Evolutionary conservation across 179 eudicot species (phyloP).

Genomic region (Drosera spatulata): DNA sequence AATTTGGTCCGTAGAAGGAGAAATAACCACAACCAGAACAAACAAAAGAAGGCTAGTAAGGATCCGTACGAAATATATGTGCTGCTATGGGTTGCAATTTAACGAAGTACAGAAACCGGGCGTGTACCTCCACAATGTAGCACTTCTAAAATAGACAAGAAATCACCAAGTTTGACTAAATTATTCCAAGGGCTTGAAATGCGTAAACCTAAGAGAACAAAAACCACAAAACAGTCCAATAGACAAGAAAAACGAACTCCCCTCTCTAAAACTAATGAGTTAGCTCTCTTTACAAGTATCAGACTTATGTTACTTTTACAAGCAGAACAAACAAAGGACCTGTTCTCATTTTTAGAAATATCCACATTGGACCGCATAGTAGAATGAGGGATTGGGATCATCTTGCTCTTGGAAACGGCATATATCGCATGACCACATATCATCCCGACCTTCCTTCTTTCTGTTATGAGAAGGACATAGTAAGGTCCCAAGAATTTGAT

Average conservation of each 20-base stretch:
- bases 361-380: conserved; percentile 50
- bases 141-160: conserved; percentile 10
- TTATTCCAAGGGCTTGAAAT: conserved; percentile 2
- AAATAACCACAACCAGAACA: neutral
- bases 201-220: conserved; percentile 3
- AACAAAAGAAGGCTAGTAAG: conserved; percentile 2
- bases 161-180: conserved; percentile 1
- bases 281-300: conserved; percentile 27
- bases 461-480: conserved; percentile 82
- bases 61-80: neutral
- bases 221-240: conserved; percentile 8
- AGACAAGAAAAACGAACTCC: conserved; percentile 8
- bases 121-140: conserved; percentile 14
- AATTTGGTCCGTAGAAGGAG: neutral
- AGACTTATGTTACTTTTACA: conserved; percentile 59
- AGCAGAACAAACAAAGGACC: conserved; percentile 81
- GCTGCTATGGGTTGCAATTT: conserved; percentile 10
- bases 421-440: conserved; percentile 88
- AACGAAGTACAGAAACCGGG: conserved; percentile 11
- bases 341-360: conserved; percentile 85
- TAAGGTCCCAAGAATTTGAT: conserved; percentile 91
- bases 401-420: conserved; percentile 76
- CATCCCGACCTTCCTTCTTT: conserved; percentile 74
- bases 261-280: conserved; percentile 15
- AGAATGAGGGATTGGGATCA: conserved; percentile 72